phyloP scores from a whole-genome alignment of 352 stramenopile genomes.

The Hyphochytrium catenoides region DNA sequence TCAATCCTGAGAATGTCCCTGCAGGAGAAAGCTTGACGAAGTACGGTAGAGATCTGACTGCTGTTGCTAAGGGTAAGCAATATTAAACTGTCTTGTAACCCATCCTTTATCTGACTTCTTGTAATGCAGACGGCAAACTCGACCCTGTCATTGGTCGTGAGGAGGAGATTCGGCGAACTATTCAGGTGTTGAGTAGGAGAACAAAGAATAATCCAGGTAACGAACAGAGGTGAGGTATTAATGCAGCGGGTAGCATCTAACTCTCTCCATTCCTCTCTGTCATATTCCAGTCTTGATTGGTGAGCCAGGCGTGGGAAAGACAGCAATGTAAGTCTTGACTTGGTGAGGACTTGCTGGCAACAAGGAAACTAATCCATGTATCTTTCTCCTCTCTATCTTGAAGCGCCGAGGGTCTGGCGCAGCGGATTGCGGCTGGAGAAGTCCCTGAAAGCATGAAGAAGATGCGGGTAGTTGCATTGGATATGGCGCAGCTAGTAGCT shows the following conservation, averaged over 20 bases:
- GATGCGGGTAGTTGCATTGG: constrained; percentile 75
- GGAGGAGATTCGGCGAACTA: constrained; percentile 77
- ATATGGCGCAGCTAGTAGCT: constrained; percentile 83
- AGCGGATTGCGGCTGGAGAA: constrained; percentile 78
- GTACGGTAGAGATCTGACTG: constrained; percentile 40
- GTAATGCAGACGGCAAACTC: constrained; percentile 43
- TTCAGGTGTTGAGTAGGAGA: constrained; percentile 80
- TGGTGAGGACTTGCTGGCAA: not conserved
- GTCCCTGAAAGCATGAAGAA: constrained; percentile 83
- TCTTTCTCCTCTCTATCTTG: constrained; percentile 14
- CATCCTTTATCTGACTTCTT: no score
- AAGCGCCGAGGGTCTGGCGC: constrained; percentile 81
- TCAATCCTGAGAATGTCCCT: constrained; percentile 51
- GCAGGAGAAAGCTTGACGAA: constrained; percentile 44
- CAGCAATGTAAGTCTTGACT: constrained; percentile 57
- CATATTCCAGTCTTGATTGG: constrained; percentile 90
- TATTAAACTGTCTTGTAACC: no score
- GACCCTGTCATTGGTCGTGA: constrained; percentile 82
- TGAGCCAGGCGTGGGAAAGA: constrained; percentile 89
- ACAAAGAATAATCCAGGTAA: constrained; percentile 99
- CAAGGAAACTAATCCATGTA: constrained; percentile 1
- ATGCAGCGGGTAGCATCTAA: no score
- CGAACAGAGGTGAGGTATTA: no score
- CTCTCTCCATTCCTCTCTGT: no score
- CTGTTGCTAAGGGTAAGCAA: constrained; percentile 32